These are phyloP conservation scores for Magnaporthiopsis poae DNA, from an alignment of 2,329 filamentous ascomycete species.

Conservation along the genomic window DNA sequence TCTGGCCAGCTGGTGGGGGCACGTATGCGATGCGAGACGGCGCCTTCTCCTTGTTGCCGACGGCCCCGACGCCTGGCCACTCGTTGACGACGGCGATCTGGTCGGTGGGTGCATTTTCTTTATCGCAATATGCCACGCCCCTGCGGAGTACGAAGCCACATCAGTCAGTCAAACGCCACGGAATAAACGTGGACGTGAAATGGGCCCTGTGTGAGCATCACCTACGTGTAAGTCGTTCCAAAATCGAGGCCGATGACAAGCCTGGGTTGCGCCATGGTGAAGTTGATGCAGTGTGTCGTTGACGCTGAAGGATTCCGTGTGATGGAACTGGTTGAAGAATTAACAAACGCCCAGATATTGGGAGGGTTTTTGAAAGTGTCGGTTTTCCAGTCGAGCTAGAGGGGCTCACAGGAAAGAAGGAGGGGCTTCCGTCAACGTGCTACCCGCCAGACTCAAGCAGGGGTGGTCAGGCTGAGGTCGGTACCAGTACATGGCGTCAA, in stretches of 20 bases:
- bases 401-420: neutral
- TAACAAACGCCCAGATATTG: neutral
- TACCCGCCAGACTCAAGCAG: neutral
- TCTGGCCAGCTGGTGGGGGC: slow-evolving; percentile 5
- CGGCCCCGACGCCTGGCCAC: slow-evolving; percentile 17
- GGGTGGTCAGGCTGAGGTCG: neutral
- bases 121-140: slow-evolving; percentile 23
- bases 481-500: neutral
- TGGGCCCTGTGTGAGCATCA: neutral
- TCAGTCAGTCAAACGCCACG: neutral
- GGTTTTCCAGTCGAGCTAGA: neutral
- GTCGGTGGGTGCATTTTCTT: slow-evolving; percentile 12
- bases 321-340: neutral
- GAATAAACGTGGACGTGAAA: neutral
- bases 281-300: neutral
- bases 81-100: slow-evolving; percentile 19
- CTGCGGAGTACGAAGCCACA: neutral
- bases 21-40: slow-evolving; percentile 18
- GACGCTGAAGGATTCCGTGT: neutral
- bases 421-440: neutral
- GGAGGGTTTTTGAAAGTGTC: neutral
- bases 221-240: slow-evolving; percentile 11
- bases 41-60: slow-evolving; percentile 20
- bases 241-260: slow-evolving; percentile 14
- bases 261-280: neutral